Evolutionary conservation across 805 yeast species (phyloP).

Genomic region (Saccharomycopsis sp.): DNA sequence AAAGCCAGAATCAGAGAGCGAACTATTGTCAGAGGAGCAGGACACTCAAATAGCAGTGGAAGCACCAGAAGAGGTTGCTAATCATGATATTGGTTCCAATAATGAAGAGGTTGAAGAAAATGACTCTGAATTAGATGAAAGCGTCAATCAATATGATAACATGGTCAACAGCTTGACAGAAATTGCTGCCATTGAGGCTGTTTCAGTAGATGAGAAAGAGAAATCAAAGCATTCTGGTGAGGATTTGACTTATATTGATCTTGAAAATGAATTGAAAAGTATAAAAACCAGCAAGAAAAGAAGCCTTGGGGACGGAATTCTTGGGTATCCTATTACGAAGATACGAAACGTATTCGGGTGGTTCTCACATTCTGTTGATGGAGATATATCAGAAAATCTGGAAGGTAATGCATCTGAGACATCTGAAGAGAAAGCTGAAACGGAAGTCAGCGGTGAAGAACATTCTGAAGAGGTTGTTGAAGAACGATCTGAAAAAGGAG

Average conservation of each 20-base stretch:
- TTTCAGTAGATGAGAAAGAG: neutral
- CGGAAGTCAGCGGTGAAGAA: neutral
- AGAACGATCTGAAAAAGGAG: neutral
- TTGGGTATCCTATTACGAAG: neutral
- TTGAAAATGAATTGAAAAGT: neutral
- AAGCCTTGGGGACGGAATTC: neutral
- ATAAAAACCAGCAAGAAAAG: neutral
- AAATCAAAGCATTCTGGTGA: neutral
- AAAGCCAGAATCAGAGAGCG: too few relatives aligned
- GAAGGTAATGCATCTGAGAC: neutral
- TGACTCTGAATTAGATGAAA: neutral
- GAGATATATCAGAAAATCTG: neutral
- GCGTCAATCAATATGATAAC: too few relatives aligned
- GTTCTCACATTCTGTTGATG: neutral
- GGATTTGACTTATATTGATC: neutral
- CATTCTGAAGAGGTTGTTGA: neutral
- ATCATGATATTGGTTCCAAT: neutral
- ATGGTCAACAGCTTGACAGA: too few relatives aligned
- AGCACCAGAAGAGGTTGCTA: too few relatives aligned
- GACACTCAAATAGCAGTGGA: too few relatives aligned
- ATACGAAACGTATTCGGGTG: neutral
- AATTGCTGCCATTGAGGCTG: too few relatives aligned
- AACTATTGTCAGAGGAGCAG: too few relatives aligned
- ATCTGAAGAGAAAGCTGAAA: neutral
- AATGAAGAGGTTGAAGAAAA: neutral